Evolutionary conservation across 2,329 filamentous ascomycete species (phyloP).

Genomic region (Talaromyces sp.): DNA sequence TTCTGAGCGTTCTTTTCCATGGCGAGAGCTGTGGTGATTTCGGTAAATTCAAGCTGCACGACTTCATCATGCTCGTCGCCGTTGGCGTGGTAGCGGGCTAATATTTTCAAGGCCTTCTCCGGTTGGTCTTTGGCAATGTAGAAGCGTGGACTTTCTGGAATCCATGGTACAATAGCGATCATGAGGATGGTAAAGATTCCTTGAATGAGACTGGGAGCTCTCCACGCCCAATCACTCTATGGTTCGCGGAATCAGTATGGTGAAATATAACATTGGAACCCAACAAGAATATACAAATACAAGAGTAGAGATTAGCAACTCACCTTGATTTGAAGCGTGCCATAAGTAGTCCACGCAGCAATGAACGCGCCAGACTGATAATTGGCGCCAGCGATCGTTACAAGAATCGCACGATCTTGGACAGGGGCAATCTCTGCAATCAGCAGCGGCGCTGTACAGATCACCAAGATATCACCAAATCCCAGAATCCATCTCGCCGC

Average conservation of each 20-base stretch:
- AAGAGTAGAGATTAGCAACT: too few species aligned
- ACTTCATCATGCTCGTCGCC: constrained; percentile 33
- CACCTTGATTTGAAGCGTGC: constrained; percentile 19
- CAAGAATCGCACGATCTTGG: constrained; percentile 22
- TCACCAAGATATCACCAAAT: constrained; percentile 21
- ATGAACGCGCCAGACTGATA: constrained; percentile 22
- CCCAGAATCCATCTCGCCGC: constrained; percentile 24
- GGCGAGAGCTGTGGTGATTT: constrained; percentile 39
- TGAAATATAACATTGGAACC: too few species aligned
- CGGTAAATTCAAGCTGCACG: constrained; percentile 32
- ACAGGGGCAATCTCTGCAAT: constrained; percentile 24
- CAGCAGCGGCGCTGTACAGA: constrained; percentile 21
- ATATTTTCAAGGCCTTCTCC: constrained; percentile 52
- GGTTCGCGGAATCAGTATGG: neutral
- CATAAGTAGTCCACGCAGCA: constrained; percentile 18
- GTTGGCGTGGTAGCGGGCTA: constrained; percentile 57
- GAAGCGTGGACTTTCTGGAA: constrained; percentile 55
- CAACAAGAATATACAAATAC: neutral
- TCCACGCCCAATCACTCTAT: constrained; percentile 22
- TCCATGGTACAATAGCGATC: constrained; percentile 6
- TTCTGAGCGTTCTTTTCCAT: constrained; percentile 48
- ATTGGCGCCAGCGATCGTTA: constrained; percentile 18
- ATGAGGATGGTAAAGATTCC: constrained; percentile 19
- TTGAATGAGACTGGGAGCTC: constrained; percentile 21
- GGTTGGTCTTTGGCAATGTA: constrained; percentile 55